These are phyloP conservation scores for Podila epicladia DNA, from an alignment of 192 early-diverging fungal genomes.

Conservation along the genomic window DNA sequence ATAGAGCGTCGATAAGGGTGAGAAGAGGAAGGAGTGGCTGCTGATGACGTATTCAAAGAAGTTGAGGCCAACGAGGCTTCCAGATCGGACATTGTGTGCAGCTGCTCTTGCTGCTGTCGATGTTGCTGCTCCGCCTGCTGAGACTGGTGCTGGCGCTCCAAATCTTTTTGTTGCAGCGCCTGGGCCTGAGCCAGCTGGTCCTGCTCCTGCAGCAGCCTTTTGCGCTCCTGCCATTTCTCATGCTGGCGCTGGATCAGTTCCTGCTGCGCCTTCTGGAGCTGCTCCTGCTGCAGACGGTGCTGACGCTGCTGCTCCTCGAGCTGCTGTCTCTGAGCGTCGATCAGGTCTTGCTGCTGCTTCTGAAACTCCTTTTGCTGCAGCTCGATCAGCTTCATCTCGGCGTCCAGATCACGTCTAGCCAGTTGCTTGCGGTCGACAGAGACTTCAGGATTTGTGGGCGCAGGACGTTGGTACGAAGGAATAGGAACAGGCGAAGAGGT, in stretches of 20 bases:
- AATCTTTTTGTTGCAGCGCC: slow-evolving; percentile 24
- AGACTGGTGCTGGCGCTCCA: slow-evolving; percentile 22
- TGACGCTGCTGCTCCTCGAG: slow-evolving; percentile 44
- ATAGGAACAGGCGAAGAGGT: neutral
- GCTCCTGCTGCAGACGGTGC: slow-evolving; percentile 34
- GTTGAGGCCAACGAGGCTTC: slow-evolving; percentile 2
- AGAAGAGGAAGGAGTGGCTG: neutral
- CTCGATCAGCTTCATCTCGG: slow-evolving; percentile 40
- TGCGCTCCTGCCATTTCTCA: slow-evolving; percentile 49
- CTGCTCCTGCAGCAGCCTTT: slow-evolving; percentile 41
- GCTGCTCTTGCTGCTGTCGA: slow-evolving; percentile 16
- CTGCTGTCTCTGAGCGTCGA: slow-evolving; percentile 12
- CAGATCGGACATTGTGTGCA: neutral
- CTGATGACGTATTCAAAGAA: neutral
- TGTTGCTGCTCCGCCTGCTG: slow-evolving; percentile 27
- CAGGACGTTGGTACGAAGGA: slow-evolving; percentile 1
- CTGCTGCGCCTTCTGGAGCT: slow-evolving; percentile 35
- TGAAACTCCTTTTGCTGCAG: slow-evolving; percentile 47
- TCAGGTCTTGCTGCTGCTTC: slow-evolving; percentile 32
- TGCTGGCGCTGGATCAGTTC: slow-evolving; percentile 44
- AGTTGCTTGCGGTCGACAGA: slow-evolving; percentile 15
- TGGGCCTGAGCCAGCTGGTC: slow-evolving; percentile 22
- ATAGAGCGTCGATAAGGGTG: neutral
- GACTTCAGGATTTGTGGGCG: neutral
- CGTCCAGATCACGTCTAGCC: slow-evolving; percentile 29